Percentiles rank a stretch among this genome's conserved stretches.
Evolutionary conservation across 2,329 filamentous ascomycete species (phyloP).

Genomic region (Geosmithia morbida): DNA sequence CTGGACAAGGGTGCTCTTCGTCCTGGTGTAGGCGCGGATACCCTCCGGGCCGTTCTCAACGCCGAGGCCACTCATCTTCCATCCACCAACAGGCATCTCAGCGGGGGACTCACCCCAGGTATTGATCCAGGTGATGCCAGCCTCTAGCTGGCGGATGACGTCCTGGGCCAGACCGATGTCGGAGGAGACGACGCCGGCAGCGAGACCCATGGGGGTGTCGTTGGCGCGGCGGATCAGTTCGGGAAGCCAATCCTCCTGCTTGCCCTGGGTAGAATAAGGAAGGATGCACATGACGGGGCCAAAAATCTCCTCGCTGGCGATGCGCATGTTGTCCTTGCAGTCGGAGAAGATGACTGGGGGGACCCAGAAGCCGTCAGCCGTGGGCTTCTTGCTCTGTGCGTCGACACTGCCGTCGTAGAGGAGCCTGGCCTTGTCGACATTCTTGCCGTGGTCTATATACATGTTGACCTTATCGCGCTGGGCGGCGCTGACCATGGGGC

Average conservation of each 20-base stretch:
- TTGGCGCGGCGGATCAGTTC: constrained; percentile 64
- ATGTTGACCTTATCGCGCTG: constrained; percentile 66
- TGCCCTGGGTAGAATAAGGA: constrained; percentile 36
- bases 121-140: constrained; percentile 85
- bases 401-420: constrained; percentile 56
- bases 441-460: constrained; percentile 64
- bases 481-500: constrained; percentile 60
- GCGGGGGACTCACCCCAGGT: constrained; percentile 87
- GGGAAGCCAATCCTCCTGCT: constrained; percentile 31
- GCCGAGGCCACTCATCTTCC: constrained; percentile 81
- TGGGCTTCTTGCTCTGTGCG: constrained; percentile 32
- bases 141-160: constrained; percentile 56
- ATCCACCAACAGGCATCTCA: constrained; percentile 85
- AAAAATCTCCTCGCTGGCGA: constrained; percentile 75
- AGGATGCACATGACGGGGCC: constrained; percentile 77
- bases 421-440: constrained; percentile 58
- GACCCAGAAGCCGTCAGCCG: constrained; percentile 64
- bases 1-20: constrained; percentile 80
- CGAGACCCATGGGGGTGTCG: constrained; percentile 61
- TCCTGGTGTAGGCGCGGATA: constrained; percentile 68
- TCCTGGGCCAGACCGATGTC: constrained; percentile 62
- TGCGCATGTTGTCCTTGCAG: constrained; percentile 70
- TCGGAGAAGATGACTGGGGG: constrained; percentile 73
- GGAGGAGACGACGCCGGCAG: constrained; percentile 70
- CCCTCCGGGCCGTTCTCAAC: constrained; percentile 76